Evolutionary conservation across 2,329 filamentous ascomycete genomes (phyloP).

Genomic region (Pochonia chlamydosporia): DNA sequence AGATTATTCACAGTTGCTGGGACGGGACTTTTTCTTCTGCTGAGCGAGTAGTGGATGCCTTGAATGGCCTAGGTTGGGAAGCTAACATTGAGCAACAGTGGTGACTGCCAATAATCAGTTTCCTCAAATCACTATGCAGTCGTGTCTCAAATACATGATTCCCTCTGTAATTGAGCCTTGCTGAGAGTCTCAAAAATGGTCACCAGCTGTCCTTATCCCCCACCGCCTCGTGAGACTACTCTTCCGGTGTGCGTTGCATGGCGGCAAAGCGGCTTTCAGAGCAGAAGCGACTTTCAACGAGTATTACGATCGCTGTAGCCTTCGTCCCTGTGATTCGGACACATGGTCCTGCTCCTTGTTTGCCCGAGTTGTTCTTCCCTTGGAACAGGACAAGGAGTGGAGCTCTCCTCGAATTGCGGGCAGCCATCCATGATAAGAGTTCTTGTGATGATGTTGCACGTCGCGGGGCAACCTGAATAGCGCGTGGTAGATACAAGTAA

Average conservation of each 20-base stretch:
- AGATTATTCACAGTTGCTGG: constrained; percentile 24
- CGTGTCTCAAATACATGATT: too few species aligned
- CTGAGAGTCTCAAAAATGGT: too few species aligned
- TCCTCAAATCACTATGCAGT: too few species aligned
- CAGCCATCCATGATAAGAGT: constrained; percentile 1
- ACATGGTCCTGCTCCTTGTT: constrained; percentile 1
- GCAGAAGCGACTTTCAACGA: neutral
- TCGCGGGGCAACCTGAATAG: neutral
- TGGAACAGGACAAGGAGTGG: neutral
- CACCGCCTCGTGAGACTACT: too few species aligned
- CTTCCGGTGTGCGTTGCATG: too few species aligned
- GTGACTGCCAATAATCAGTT: neutral
- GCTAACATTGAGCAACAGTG: neutral
- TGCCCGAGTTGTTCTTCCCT: neutral
- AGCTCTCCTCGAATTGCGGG: neutral
- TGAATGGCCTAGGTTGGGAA: constrained; percentile 3
- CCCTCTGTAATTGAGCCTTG: too few species aligned
- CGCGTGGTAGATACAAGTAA: neutral
- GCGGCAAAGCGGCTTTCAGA: neutral
- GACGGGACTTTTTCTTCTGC: constrained; percentile 4
- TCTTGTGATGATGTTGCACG: neutral
- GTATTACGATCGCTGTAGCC: constrained; percentile 1
- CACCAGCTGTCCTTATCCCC: too few species aligned
- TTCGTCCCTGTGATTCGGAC: constrained; percentile 5
- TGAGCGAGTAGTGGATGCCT: constrained; percentile 3